A percentile compares a stretch with the other conserved stretches of the same genome.
Evolutionary conservation across 768 basidiomycete genomes (phyloP).

Genomic region (Boletus insuetus): DNA sequence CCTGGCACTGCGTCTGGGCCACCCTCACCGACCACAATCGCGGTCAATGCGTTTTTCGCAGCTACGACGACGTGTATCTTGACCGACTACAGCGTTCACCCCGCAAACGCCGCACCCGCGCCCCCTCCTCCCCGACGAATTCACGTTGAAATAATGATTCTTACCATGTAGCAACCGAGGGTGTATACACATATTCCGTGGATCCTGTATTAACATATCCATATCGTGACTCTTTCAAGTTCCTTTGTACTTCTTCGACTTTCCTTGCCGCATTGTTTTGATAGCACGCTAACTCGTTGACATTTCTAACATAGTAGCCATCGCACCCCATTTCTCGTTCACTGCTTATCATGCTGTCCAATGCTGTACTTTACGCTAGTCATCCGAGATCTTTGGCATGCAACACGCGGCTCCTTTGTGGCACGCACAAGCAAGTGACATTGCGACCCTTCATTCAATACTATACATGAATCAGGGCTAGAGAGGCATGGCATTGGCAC

Average conservation of each 20-base stretch:
- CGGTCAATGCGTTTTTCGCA: constrained; percentile 49
- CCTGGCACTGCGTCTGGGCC: constrained; percentile 72
- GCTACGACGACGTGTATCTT: constrained; percentile 60
- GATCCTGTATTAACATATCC: constrained; percentile 17
- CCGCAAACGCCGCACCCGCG: constrained; percentile 32
- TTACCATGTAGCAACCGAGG: constrained; percentile 7
- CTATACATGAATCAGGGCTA: constrained; percentile 1
- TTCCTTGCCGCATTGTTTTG: constrained; percentile 12
- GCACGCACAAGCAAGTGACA: neutral
- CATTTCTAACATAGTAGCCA: constrained; percentile 5
- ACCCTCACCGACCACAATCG: constrained; percentile 51
- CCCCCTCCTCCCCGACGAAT: constrained; percentile 22
- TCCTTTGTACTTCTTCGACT: neutral
- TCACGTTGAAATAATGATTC: constrained; percentile 13
- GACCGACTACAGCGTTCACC: constrained; percentile 43
- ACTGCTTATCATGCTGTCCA: constrained; percentile 1
- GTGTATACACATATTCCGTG: constrained; percentile 9
- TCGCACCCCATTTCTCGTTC: constrained; percentile 6
- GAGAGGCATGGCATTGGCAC: neutral
- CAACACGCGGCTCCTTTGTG: neutral
- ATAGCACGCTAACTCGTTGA: constrained; percentile 7
- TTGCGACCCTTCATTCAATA: neutral
- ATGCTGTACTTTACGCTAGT: constrained; percentile 7
- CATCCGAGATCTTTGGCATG: constrained; percentile 3
- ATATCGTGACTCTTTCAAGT: neutral